phyloP scores from a whole-genome alignment of 371 early-diverging fungal genomes.

The Nosema muscidifuracis region DNA sequence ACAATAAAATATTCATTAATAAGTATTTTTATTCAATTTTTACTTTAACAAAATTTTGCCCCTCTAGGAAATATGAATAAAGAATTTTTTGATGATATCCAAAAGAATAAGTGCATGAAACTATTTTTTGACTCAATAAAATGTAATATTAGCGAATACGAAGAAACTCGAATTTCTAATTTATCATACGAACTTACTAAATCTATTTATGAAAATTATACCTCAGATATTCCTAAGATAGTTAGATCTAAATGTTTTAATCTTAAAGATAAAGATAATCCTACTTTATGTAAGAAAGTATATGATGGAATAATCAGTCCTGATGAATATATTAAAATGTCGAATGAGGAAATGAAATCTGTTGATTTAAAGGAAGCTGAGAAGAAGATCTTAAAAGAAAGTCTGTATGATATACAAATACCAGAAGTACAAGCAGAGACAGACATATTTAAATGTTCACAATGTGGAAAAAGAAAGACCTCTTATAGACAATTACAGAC shows the following conservation, averaged over 20 bases:
- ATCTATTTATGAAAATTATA: constrained; percentile 1
- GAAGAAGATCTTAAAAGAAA: constrained; percentile 46
- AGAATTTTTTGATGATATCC: constrained; percentile 16
- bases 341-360: constrained; percentile 61
- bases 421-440: constrained; percentile 62
- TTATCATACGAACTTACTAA: constrained; percentile 30
- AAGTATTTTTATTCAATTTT: background rate
- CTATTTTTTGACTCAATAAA: constrained; percentile 46
- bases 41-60: too few relatives aligned
- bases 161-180: background rate
- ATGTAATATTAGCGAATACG: constrained; percentile 9
- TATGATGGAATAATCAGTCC: constrained; percentile 55
- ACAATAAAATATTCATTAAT: too few relatives aligned
- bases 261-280: constrained; percentile 60
- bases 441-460: constrained; percentile 62
- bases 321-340: constrained; percentile 58
- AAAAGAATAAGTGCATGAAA: constrained; percentile 46
- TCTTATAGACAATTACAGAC: constrained; percentile 64
- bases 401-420: constrained; percentile 56
- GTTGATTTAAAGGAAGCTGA: constrained; percentile 55
- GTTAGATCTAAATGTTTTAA: constrained; percentile 60
- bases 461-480: constrained; percentile 63
- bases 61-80: background rate
- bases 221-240: constrained; percentile 34
- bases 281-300: constrained; percentile 48